phyloP scores from a whole-genome alignment of 208 protist genomes.

The Acanthamoeba lenticulata region DNA sequence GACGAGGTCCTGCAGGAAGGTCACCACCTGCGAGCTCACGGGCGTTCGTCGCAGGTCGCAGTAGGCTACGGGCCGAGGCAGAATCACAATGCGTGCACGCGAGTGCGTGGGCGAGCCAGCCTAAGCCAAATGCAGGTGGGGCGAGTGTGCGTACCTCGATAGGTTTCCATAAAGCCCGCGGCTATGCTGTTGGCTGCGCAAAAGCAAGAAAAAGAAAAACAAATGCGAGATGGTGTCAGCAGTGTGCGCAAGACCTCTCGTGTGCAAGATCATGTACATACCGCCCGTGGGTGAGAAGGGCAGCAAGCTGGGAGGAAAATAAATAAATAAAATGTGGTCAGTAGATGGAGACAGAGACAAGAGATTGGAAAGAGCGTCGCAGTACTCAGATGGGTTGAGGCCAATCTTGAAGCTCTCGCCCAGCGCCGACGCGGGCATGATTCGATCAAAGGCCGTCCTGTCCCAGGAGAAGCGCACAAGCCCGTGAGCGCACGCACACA shows the following conservation, averaged over 20 bases:
- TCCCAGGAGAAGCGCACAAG: background rate
- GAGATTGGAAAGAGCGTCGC: background rate
- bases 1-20: background rate
- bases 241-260: too few relatives aligned
- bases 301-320: background rate
- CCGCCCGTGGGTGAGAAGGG: background rate
- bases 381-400: background rate
- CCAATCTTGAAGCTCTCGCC: background rate
- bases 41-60: background rate
- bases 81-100: too few relatives aligned
- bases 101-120: background rate
- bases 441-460: background rate
- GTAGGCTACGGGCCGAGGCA: background rate
- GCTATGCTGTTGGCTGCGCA: background rate
- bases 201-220: background rate
- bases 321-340: background rate
- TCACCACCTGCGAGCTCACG: background rate
- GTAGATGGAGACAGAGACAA: background rate
- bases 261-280: background rate
- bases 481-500: too few relatives aligned
- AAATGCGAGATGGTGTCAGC: too few relatives aligned
- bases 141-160: background rate
- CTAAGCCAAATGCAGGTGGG: background rate
- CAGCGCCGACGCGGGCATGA: background rate
- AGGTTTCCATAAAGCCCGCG: background rate